Evolutionary conservation across 441 rosid species (phyloP), one percentile per base, ranked within the genome.

Genomic region (Erysimum cheiri): DNA sequence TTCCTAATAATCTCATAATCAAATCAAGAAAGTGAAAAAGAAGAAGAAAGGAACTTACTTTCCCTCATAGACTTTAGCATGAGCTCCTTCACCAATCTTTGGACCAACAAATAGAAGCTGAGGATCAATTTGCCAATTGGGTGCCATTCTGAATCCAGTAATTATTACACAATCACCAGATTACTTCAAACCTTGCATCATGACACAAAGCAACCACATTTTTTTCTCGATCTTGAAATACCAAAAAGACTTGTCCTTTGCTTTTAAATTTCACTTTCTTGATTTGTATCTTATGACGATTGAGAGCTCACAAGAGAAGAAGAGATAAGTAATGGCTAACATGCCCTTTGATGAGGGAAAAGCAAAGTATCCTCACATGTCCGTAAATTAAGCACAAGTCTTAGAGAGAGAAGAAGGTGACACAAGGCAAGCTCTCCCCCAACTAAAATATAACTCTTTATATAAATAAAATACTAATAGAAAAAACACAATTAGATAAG

Each of bases 11-110:
- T 11, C 40, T 62, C 44, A 26, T 19, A 39, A 11, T n/a, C 14
- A 11, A 58, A 39, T 39, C 49, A 14, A 65, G 15, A 33, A 40
- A 53, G 5, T 52, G 19, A 29, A 8, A 39, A 62, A 36, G 33
- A 71, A 71, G 56, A 61, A 66, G 10, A 43, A 46, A 36, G 44
- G 61, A 35, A 50, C 87, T 84, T 79, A 86, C 91, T 84, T 86
- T 75, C 91, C 91, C 80, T 86, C 88, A 53, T 86, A 86, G 55
- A 86, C 91, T 79, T 84, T 86, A 53, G 91, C 91, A 77, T 86
- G 85, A 75, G 91, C 91, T 61, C 91, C 91, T 75, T 86, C 91
- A 29, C 91, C 91, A 73, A 86, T 85, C 68, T 78, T 84, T 29
- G 91, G 91, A 0, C 91, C 91, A 50, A 86, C 88, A 73, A 83